Base-by-base conservation (phyloP, 148 eudicot genomes). In the Cornus suecica region DNA sequence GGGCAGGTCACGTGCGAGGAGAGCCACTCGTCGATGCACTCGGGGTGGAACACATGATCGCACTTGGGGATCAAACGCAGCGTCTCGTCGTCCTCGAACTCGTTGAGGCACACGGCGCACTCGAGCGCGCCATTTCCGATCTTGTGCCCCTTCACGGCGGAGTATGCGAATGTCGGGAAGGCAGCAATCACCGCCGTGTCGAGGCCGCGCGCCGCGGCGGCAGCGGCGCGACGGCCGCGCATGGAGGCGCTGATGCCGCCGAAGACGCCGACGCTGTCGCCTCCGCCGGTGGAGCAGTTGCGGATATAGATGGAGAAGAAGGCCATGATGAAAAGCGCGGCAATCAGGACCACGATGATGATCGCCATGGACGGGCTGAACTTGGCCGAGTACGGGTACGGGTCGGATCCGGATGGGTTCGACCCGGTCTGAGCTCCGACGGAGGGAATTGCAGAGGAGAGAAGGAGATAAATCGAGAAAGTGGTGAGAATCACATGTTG, bases 231-330 rank as follows among this genome's bases (percentile, higher is more conserved):
- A 23, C 71, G 79, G 70, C 42, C 69, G 1, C 80, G 80, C 32
- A 74, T 78, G 82, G 79, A 84, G 31, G 65, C 74, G 1, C 70
- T 73, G 9, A 23, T 5, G 65, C 71, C 54, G 16, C 1, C 45
- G 79, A 63, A 68, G 75, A 58, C 30, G 11, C 65, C 29, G 72
- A 76, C 71, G 62, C 62, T 80, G 13, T 65, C 37, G 68, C 61
- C 65, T 65, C 75, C n/a, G 1, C 74, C 23, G 8, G 63, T 77
- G 4, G 90, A 11, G 82, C 97, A 86, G 83, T 85, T 85, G 27
- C 97, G 97, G 78, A 92, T 81, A 78, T 87, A 90, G 18, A 92
- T 84, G 13, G 89, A 85, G 86, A 92, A 90, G 74, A 90, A 87
- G 2, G 87, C 92, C 85, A 88, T 87, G 78, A 90, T 77, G 74